Evolutionary conservation across 495 filamentous ascomycete species (phyloP).

Genomic region (Penicillium silybi): DNA sequence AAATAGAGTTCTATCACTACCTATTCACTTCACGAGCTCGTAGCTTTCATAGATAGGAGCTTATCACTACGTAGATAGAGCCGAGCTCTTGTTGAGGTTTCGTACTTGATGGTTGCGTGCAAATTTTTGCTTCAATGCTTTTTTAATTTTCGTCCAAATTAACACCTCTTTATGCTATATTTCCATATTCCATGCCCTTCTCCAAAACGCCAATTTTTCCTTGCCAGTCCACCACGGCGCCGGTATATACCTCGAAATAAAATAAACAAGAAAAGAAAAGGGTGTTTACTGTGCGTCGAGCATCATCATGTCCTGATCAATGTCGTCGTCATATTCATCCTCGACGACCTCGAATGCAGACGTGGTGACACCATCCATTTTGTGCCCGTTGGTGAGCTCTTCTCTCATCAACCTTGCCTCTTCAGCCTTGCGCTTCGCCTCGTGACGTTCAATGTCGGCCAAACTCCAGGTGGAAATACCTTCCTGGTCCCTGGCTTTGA

Average conservation of each 20-base stretch:
- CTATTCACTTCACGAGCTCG: constrained; percentile 49
- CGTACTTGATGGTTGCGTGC: not conserved
- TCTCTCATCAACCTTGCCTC: constrained; percentile 52
- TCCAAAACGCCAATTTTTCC: not conserved
- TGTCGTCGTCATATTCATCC: constrained; percentile 59
- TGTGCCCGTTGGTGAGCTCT: constrained; percentile 23
- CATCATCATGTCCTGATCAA: constrained; percentile 58
- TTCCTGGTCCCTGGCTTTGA: constrained; percentile 76
- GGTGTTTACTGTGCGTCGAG: constrained; percentile 51
- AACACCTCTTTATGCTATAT: not conserved
- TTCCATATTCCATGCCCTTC: not conserved
- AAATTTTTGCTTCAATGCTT: not conserved
- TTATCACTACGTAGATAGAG: constrained; percentile 68
- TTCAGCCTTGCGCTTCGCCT: constrained; percentile 65
- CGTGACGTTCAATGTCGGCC: constrained; percentile 67
- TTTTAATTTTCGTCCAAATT: not conserved
- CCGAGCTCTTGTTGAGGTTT: not conserved
- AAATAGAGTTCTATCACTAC: constrained; percentile 21
- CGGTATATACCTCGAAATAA: constrained; percentile 5
- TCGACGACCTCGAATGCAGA: constrained; percentile 19
- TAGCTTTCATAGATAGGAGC: constrained; percentile 97
- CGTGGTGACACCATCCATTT: constrained; percentile 18
- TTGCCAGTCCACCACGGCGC: not conserved
- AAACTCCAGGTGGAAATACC: constrained; percentile 90
- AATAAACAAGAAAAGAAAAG: constrained; percentile 1